Conservation (phyloP, 1,284 basidiomycete genomes). For the Mycosarcoma maydis region DNA sequence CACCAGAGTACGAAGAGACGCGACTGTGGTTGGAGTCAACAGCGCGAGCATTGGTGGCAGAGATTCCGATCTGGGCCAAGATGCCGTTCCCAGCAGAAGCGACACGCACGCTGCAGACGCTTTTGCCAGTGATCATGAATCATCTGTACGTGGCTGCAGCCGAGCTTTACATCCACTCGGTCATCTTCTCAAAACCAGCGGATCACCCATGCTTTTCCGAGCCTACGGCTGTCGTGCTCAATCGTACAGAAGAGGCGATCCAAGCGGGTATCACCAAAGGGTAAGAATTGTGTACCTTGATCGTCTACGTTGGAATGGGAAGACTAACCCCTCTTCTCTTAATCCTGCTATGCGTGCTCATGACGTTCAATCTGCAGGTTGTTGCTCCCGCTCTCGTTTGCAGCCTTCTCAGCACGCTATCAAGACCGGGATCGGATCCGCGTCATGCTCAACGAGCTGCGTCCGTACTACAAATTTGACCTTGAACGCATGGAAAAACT, state of each 20-base stretch:
- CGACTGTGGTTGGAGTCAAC: slow-evolving; percentile 40
- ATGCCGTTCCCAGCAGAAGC: slow-evolving; percentile 34
- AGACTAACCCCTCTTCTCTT: neutral
- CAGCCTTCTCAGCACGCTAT: slow-evolving; percentile 27
- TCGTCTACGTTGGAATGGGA: no score
- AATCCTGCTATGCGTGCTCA: no score
- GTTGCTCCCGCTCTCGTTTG: slow-evolving; percentile 36
- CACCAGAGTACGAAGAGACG: slow-evolving; percentile 45
- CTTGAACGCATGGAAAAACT: slow-evolving; percentile 40
- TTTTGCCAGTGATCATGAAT: slow-evolving; percentile 37
- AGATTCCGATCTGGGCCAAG: slow-evolving; percentile 43
- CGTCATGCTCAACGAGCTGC: slow-evolving; percentile 35
- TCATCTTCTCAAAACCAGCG: slow-evolving; percentile 43
- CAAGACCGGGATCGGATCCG: slow-evolving; percentile 36
- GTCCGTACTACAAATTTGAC: slow-evolving; percentile 47
- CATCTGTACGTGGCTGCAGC: slow-evolving; percentile 42
- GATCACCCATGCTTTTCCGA: slow-evolving; percentile 37
- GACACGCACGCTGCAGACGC: slow-evolving; percentile 26
- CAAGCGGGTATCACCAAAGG: slow-evolving; percentile 39
- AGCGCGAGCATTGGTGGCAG: slow-evolving; percentile 32
- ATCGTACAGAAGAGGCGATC: slow-evolving; percentile 40
- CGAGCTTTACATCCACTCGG: slow-evolving; percentile 45
- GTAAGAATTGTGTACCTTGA: no score
- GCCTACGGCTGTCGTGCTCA: slow-evolving; percentile 29
- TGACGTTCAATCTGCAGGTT: slow-evolving; percentile 4